A percentile compares a stretch with the other conserved stretches of the same genome.
These are phyloP conservation scores for Epicoccum nigrum DNA, from an alignment of 2,329 filamentous ascomycete genomes.

Conservation along the genomic window DNA sequence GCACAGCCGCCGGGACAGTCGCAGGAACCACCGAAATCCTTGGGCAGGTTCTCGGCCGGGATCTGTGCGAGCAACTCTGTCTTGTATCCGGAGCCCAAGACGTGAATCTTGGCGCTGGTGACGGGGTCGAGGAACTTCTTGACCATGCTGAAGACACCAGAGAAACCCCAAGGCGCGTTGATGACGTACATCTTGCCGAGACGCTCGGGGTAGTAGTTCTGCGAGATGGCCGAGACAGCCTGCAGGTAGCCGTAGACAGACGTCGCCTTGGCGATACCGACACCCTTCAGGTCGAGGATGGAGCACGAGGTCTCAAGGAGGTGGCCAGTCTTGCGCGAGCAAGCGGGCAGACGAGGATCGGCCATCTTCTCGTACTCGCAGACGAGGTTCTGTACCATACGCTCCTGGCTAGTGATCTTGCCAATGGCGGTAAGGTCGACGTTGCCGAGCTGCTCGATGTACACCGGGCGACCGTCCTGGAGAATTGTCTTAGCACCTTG, in stretches of 20 bases:
- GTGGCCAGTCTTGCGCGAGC: conserved; percentile 86
- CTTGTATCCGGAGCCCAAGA: conserved; percentile 82
- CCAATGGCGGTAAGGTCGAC: conserved; percentile 89
- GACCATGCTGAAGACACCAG: conserved; percentile 80
- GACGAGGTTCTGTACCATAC: conserved; percentile 95
- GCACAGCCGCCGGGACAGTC: conserved; percentile 81
- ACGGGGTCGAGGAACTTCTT: conserved; percentile 97
- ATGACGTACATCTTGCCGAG: conserved; percentile 96
- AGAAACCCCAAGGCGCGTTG: conserved; percentile 97
- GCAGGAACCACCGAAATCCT: conserved; percentile 83
- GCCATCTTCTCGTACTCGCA: conserved; percentile 97
- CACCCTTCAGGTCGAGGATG: conserved; percentile 97
- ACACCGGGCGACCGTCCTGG: conserved; percentile 93
- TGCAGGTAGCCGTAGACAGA: conserved; percentile 89
- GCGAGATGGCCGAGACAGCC: conserved; percentile 84
- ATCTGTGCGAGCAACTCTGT: conserved; percentile 84
- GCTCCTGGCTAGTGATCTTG: conserved; percentile 89
- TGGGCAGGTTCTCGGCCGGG: conserved; percentile 86
- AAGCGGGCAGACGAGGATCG: conserved; percentile 91
- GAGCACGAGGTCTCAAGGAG: conserved; percentile 98
- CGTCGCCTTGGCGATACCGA: conserved; percentile 79
- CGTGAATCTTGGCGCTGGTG: conserved; percentile 93
- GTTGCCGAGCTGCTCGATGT: conserved; percentile 94
- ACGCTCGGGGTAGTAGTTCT: conserved; percentile 99
- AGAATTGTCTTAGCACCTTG: conserved; percentile 8